Conservation (phyloP, 257 asterid species). For the Vinca minor region DNA sequence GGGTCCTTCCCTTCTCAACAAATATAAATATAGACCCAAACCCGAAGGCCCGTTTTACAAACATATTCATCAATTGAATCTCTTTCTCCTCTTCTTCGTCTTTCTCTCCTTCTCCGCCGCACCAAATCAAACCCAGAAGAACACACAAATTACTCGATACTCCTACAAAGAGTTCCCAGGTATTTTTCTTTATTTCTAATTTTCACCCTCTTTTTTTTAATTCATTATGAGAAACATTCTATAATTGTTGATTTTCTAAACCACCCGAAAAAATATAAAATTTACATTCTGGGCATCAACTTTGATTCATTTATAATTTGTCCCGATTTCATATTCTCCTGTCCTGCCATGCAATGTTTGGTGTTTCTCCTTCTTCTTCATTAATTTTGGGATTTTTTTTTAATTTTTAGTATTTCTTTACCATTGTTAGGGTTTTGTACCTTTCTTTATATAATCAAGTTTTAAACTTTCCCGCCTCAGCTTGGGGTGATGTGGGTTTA, state of each 20-base stretch:
- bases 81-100: neutral
- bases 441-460: neutral
- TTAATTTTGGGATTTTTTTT: neutral
- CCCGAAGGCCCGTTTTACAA: neutral
- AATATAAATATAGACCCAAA: neutral
- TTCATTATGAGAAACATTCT: neutral
- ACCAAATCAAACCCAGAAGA: too few relatives aligned
- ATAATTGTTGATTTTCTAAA: neutral
- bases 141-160: too few relatives aligned
- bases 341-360: too few relatives aligned
- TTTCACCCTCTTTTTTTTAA: neutral
- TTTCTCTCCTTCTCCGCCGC: neutral
- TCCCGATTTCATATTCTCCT: slow-evolving; percentile 2
- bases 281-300: slow-evolving; percentile 1
- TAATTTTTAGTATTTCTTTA: neutral
- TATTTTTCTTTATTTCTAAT: slow-evolving; percentile 1
- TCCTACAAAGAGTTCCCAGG: too few relatives aligned
- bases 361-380: neutral
- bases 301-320: neutral
- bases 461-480: too few relatives aligned
- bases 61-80: neutral
- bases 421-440: neutral
- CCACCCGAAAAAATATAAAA: neutral
- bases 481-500: too few relatives aligned
- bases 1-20: neutral